Evolutionary conservation across 2,329 filamentous ascomycete genomes (phyloP).

Genomic region (Pleurostoma richardsiae): DNA sequence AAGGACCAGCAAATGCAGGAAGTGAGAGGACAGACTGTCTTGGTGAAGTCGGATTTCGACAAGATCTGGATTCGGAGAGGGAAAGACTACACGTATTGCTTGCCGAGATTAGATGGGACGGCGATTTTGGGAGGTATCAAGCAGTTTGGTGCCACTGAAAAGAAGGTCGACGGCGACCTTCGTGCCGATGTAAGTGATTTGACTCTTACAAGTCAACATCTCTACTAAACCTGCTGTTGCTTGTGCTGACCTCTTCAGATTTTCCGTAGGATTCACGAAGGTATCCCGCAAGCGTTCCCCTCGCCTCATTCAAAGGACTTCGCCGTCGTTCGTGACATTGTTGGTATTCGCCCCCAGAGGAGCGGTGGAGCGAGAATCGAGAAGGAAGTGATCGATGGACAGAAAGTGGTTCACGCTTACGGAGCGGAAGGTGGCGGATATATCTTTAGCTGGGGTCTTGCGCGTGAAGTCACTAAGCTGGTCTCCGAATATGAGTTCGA

Average conservation of each 20-base stretch:
- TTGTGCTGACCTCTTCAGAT: conserved; percentile 8
- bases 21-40: conserved; percentile 17
- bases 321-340: conserved; percentile 16
- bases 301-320: conserved; percentile 7
- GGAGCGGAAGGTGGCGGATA: conserved; percentile 15
- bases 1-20: conserved; percentile 10
- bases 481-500: not conserved
- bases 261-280: conserved; percentile 12
- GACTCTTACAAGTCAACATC: not conserved
- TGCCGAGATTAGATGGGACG: conserved; percentile 16
- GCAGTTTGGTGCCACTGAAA: conserved; percentile 7
- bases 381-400: conserved; percentile 17
- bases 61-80: conserved; percentile 16
- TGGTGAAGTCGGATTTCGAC: conserved; percentile 14
- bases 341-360: conserved; percentile 15
- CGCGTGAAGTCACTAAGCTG: not conserved
- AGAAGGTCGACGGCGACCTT: not conserved
- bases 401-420: conserved; percentile 22
- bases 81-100: conserved; percentile 17
- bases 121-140: conserved; percentile 17
- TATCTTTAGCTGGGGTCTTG: conserved; percentile 19
- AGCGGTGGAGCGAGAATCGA: conserved; percentile 17
- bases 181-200: conserved; percentile 1
- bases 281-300: conserved; percentile 13
- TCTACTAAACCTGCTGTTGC: not conserved